Base-by-base conservation (phyloP, 2,329 filamentous ascomycete species). In the Chrysoporthe cubensis region DNA sequence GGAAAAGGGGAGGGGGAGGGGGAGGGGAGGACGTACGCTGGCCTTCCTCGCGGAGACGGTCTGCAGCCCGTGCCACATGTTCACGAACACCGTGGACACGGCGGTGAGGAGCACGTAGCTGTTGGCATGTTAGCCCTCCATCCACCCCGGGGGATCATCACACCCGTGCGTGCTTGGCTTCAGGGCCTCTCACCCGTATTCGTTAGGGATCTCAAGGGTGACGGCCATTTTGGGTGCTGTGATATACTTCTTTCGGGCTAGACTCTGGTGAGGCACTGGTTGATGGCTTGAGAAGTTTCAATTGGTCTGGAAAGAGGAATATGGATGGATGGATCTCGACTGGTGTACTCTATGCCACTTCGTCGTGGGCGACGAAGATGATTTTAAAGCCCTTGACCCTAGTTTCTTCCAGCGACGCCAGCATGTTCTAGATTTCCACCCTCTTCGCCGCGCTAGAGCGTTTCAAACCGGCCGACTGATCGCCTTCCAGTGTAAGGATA, bases 71-170 rank as follows among this genome's bases (percentile, higher is more conserved):
- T 91, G 88, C 69, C 84, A 78, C 18, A 76, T 75, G 80, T 87
- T 88, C 76, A 90, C 75, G 75, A 90, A 80, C 78, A 88, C 83
- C 72, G 85, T 85, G 18, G 84, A 82, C 26, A 84, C 80, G 66
- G 87, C 87, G 58, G 82, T 85, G 64, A 83, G 80, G 65, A 91
- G 81, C 74, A 90, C 87, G 75, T 88, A 88, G 80, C 89, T 90
- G 71, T 44, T 21, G 34, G 21, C 21, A 21, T 40, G 4, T 21
- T 43, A 44, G 37, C 37, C 37, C 37, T 40, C 37, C 37, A 5
- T 6, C 37, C 37, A 5, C 9, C 37, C 26, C 26, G 2, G 26
- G 26, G 26, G 26, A 26, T 40, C 37, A 40, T 40, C 37, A 9
- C 37, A 9, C 6, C 37, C 37, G 37, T 9, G 9, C 37, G 37